phyloP scores from a whole-genome alignment of 345 rosid genomes.

The Boechera retrofracta region DNA sequence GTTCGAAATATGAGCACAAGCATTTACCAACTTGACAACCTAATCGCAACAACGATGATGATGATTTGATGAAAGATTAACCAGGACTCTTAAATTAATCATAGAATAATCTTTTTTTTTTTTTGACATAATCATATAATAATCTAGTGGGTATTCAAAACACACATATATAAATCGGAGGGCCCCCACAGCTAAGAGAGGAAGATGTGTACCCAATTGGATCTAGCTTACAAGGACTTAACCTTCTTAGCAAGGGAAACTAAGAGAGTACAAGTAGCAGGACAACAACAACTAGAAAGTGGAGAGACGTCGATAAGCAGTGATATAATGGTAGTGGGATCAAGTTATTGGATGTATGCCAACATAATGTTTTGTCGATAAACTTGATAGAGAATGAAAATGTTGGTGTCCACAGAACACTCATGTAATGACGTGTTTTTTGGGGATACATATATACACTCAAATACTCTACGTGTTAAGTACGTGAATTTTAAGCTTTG shows the following conservation, averaged over 20 bases:
- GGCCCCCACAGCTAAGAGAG: neutral
- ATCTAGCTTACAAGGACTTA: neutral
- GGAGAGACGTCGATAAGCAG: slow-evolving; percentile 14
- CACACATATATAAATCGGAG: neutral
- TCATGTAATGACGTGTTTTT: slow-evolving; percentile 12
- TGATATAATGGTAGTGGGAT: slow-evolving; percentile 22
- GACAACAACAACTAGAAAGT: slow-evolving; percentile 3
- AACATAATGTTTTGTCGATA: slow-evolving; percentile 33
- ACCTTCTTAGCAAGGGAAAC: neutral
- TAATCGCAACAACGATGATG: slow-evolving; percentile 4
- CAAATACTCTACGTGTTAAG: neutral
- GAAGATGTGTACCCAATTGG: slow-evolving; percentile 8
- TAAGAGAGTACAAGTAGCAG: slow-evolving; percentile 14
- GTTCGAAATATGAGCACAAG: slow-evolving; percentile 23
- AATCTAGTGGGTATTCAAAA: neutral
- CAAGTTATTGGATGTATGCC: neutral
- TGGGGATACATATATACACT: neutral
- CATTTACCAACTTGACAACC: slow-evolving; percentile 29
- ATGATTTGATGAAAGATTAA: slow-evolving; percentile 27
- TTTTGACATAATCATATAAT: too few species aligned
- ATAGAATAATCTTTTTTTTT: neutral
- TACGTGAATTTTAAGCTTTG: neutral
- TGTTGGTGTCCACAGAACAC: slow-evolving; percentile 28
- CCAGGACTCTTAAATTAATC: neutral
- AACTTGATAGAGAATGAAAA: slow-evolving; percentile 26